Evolutionary conservation across 257 asterid species (phyloP).

Genomic region (Solanum lycopersicoides): DNA sequence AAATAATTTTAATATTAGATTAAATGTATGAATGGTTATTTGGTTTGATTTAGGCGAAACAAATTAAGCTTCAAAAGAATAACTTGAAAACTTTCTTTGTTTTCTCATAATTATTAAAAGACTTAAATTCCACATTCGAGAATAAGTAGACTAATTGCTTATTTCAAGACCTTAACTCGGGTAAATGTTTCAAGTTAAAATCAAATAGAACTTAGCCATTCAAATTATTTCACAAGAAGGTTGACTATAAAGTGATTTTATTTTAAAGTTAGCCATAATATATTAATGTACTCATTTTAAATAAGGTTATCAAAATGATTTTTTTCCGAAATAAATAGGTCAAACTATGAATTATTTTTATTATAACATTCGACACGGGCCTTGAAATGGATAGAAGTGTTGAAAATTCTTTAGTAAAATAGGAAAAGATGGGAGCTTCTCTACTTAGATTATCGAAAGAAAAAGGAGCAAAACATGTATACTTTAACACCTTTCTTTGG

Average conservation of each 20-base stretch:
- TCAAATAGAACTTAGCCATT: not conserved
- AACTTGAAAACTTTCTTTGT: not conserved
- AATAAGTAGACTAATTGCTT: not conserved
- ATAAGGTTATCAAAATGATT: not conserved
- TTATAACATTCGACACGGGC: constrained; percentile 47
- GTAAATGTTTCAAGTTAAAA: not conserved
- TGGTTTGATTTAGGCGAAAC: not conserved
- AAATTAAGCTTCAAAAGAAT: not conserved
- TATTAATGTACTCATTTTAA: not conserved
- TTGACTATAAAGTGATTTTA: not conserved
- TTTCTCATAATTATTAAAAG: not conserved
- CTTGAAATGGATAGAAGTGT: constrained; percentile 65
- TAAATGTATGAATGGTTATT: not conserved
- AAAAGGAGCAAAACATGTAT: too few relatives aligned
- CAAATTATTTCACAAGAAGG: not conserved
- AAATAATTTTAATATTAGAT: not conserved
- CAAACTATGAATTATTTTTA: not conserved
- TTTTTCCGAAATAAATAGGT: not conserved
- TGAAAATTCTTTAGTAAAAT: constrained; percentile 44
- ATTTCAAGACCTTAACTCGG: not conserved
- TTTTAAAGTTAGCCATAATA: too few relatives aligned
- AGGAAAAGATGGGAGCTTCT: constrained; percentile 73
- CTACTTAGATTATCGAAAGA: not conserved
- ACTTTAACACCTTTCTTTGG: too few relatives aligned
- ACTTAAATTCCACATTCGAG: not conserved